phyloP scores from a whole-genome alignment of 345 rosid genomes.

The Eucalyptus sideroxylon region DNA sequence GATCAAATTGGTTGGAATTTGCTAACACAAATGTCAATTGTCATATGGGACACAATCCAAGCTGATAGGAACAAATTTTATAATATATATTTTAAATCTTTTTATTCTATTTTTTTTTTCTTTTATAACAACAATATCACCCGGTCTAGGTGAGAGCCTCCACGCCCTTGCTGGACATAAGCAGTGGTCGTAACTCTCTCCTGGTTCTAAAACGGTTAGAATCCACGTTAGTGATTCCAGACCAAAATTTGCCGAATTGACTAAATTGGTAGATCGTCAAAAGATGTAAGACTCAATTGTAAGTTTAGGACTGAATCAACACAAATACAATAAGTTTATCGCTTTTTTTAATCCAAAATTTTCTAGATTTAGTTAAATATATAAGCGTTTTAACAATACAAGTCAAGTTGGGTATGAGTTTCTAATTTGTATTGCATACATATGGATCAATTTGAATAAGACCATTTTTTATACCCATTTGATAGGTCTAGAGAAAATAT shows the following conservation, averaged over 20 bases:
- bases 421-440: not conserved
- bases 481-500: not conserved
- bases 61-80: not conserved
- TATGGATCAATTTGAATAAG: no score
- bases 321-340: rapidly evolving
- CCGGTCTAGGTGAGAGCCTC: no score
- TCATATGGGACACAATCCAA: not conserved
- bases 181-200: rapidly evolving
- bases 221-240: not conserved
- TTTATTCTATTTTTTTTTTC: no score
- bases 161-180: no score
- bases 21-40: not conserved
- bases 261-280: no score
- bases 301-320: rapidly evolving
- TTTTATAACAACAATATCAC: no score
- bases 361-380: no score
- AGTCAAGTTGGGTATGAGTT: rapidly evolving
- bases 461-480: no score
- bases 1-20: no score
- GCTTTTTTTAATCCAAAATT: rapidly evolving
- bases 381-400: no score
- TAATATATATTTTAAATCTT: rapidly evolving
- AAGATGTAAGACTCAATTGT: rapidly evolving
- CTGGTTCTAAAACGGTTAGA: rapidly evolving
- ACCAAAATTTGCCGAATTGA: rapidly evolving